Evolutionary conservation across 768 basidiomycete genomes (phyloP).

Genomic region (Lactarius sp.): DNA sequence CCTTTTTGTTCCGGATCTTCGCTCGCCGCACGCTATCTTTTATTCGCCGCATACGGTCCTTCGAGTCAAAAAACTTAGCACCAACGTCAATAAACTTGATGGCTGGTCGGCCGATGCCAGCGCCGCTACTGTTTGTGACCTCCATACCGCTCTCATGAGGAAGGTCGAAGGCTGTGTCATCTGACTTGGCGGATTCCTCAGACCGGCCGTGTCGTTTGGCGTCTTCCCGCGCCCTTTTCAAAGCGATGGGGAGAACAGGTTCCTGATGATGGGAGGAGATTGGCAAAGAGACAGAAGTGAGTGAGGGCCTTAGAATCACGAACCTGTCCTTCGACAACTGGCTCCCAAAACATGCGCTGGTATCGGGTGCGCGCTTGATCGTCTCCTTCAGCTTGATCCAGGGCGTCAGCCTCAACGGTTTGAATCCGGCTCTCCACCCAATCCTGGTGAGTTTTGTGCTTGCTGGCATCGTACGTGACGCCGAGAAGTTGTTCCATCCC

Average conservation of each 20-base stretch:
- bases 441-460: slow-evolving; percentile 16
- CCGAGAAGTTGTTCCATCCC: slow-evolving; percentile 82
- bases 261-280: slow-evolving; percentile 40
- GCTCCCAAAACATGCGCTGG: slow-evolving; percentile 75
- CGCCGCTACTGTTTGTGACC: slow-evolving; percentile 6
- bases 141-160: slow-evolving; percentile 13
- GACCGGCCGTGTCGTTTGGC: slow-evolving; percentile 36
- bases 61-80: slow-evolving; percentile 57
- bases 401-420: slow-evolving; percentile 54
- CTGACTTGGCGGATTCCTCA: slow-evolving; percentile 37
- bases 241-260: slow-evolving; percentile 52
- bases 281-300: not conserved
- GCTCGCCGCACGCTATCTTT: slow-evolving; percentile 47
- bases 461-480: slow-evolving; percentile 35
- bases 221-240: slow-evolving; percentile 45
- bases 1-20: slow-evolving; percentile 32
- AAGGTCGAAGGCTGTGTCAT: slow-evolving; percentile 36
- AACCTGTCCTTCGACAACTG: slow-evolving; percentile 66
- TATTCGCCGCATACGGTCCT: slow-evolving; percentile 47
- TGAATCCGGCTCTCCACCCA: slow-evolving; percentile 39
- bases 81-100: slow-evolving; percentile 74
- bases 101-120: slow-evolving; percentile 43
- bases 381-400: slow-evolving; percentile 53
- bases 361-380: slow-evolving; percentile 58
- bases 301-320: slow-evolving; percentile 23